Evolutionary conservation across 495 filamentous ascomycete species (phyloP), one percentile per base, ranked within the genome.

Genomic region (Neurospora sp.): DNA sequence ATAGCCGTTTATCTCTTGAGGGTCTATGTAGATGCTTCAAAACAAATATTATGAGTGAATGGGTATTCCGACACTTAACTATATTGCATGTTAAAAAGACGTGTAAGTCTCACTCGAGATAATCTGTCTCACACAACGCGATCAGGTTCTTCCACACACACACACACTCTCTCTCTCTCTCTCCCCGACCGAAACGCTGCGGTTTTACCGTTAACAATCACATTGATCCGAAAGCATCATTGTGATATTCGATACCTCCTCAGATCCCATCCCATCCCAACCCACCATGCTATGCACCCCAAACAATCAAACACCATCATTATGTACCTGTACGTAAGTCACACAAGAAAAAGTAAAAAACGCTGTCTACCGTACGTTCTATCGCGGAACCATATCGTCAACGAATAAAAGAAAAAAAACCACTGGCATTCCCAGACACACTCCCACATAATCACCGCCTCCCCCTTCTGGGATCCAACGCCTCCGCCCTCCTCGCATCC

Each of bases 401-500:
- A 31, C 27, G 27, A 31, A 31, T 2, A 31, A 31, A 9, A 4
- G 16, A 0, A 6, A 22, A 31, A 10, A 12, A 12, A 27, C 8
- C 44, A 44, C 40, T 38, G 37, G 4, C 42, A 44, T 12, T 37
- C 68, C 68, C 40, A 9, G 5, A 48, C 9, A 44, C 40, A 8
- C 3, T 0, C 31, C 31, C 31, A 35, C 31, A 35, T 27, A 9
- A 37, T 72, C 70, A 82, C 20, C 77, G 72, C 69, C 81, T 91
- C 79, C 90, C 86, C 76, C 91, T 85, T 79, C 93, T 89, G 77
- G 94, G 93, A 88, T 96, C 93, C 72, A 87, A 83, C 31, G 96
- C 96, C 80, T 98, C 95, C 73, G 89, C 86, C 81, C 88, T 89
- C 80, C 93, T 89, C 87, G 91, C 95, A 76, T 95, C 93, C 74